phyloP scores from a whole-genome alignment of 768 basidiomycete genomes.

The Mrakia gelida region DNA sequence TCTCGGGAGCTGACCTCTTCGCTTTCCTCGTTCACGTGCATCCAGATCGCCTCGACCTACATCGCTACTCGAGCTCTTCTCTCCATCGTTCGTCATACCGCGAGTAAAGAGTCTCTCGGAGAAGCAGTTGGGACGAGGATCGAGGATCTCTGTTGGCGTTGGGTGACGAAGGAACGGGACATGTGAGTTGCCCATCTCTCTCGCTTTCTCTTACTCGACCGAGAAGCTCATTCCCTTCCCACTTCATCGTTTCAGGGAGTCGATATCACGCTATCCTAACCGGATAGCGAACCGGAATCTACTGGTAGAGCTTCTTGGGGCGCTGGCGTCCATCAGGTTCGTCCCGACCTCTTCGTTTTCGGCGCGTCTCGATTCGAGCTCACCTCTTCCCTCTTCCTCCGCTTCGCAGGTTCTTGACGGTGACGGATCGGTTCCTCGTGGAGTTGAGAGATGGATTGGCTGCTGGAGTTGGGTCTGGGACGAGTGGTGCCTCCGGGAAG shows the following conservation, averaged over 20 bases:
- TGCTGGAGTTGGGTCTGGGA: constrained; percentile 63
- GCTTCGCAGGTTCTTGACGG: constrained; percentile 60
- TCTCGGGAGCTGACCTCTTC: neutral
- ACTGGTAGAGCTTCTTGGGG: constrained; percentile 77
- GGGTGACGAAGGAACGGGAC: constrained; percentile 18
- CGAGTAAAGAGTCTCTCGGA: constrained; percentile 71
- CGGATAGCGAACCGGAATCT: constrained; percentile 75
- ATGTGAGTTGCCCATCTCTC: constrained; percentile 61
- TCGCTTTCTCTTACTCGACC: too few species aligned
- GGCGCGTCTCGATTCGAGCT: neutral
- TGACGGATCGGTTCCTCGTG: constrained; percentile 83
- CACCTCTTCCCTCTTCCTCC: neutral
- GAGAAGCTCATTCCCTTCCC: neutral
- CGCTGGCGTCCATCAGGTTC: constrained; percentile 73
- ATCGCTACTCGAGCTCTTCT: constrained; percentile 85
- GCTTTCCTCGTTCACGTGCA: neutral
- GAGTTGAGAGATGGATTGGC: constrained; percentile 60
- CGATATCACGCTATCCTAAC: constrained; percentile 64
- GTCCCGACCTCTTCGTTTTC: constrained; percentile 37
- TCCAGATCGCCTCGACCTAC: constrained; percentile 68
- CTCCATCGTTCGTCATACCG: constrained; percentile 59
- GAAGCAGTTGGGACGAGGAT: constrained; percentile 71
- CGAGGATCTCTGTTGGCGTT: constrained; percentile 68
- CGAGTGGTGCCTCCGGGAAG: constrained; percentile 45
- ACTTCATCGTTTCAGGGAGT: constrained; percentile 45